These are phyloP conservation scores for Alternaria viburni DNA, from an alignment of 2,329 filamentous ascomycete species.

Conservation along the genomic window DNA sequence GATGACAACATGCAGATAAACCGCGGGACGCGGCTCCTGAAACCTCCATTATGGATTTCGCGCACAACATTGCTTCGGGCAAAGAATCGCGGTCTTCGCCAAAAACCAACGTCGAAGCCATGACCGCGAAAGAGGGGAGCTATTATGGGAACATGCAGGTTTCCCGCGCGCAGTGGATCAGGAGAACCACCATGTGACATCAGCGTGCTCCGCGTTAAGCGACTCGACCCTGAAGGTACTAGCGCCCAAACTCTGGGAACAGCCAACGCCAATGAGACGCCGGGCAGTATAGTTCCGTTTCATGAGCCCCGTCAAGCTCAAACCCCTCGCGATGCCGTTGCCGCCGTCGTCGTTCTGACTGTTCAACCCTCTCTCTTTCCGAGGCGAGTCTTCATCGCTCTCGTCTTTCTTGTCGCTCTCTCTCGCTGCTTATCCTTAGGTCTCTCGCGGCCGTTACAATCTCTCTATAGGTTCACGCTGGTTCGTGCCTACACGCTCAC, in stretches of 20 bases:
- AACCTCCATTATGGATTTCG: neutral
- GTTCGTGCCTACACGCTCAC: conserved; percentile 26
- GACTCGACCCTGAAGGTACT: conserved; percentile 13
- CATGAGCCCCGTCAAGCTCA: conserved; percentile 18
- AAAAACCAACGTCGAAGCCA: neutral
- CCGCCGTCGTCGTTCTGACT: conserved; percentile 14
- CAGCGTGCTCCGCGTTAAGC: conserved; percentile 14
- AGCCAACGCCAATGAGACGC: conserved; percentile 22
- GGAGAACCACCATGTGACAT: conserved; percentile 8
- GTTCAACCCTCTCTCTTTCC: conserved; percentile 25
- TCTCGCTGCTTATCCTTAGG: conserved; percentile 29
- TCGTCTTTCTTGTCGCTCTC: conserved; percentile 43
- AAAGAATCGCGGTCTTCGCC: neutral
- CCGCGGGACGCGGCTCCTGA: neutral
- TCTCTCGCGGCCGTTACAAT: conserved; percentile 39
- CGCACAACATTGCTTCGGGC: neutral
- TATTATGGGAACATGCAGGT: neutral
- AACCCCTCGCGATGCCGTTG: conserved; percentile 25
- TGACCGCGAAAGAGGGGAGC: neutral
- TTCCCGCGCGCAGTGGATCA: neutral
- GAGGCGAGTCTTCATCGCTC: conserved; percentile 40
- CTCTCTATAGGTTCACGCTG: conserved; percentile 37
- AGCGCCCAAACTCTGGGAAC: conserved; percentile 5
- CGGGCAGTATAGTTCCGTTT: conserved; percentile 19
- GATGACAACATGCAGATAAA: neutral